Conservation (phyloP, 345 rosid species). For the Cochlearia excelsa region DNA sequence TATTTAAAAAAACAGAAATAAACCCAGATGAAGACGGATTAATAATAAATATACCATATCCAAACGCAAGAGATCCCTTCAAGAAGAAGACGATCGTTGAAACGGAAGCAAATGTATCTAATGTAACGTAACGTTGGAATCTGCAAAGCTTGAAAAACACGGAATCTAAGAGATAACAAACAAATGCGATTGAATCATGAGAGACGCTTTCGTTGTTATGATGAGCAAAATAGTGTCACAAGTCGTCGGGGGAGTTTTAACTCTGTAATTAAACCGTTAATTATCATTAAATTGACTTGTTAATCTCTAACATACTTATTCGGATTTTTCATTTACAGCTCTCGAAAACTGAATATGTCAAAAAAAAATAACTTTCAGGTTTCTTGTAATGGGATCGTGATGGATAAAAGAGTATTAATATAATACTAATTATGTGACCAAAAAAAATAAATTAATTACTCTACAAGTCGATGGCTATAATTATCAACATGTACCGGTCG, state of each 20-base stretch:
- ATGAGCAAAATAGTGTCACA: background rate
- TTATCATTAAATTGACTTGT: background rate
- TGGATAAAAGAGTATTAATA: background rate
- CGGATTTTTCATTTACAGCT: too few relatives aligned
- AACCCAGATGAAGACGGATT: slow-evolving; percentile 1
- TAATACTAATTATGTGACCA: background rate
- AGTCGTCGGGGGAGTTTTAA: slow-evolving; percentile 26
- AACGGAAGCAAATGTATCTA: slow-evolving; percentile 8
- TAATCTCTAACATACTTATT: background rate
- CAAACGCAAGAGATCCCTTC: slow-evolving; percentile 9
- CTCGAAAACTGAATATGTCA: too few relatives aligned
- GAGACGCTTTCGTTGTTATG: slow-evolving; percentile 16
- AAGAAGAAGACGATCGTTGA: slow-evolving; percentile 28
- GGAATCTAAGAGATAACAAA: background rate
- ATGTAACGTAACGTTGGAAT: slow-evolving; percentile 20
- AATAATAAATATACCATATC: slow-evolving; percentile 23
- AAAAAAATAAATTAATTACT: too few relatives aligned
- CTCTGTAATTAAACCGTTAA: slow-evolving; percentile 35
- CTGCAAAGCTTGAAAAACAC: slow-evolving; percentile 20
- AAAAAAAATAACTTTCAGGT: background rate
- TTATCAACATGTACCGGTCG: background rate
- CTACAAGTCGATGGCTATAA: slow-evolving; percentile 28
- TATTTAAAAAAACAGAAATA: background rate
- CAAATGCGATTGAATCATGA: slow-evolving; percentile 11
- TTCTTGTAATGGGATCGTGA: background rate